These are phyloP conservation scores for Pseudotsuga menziesii DNA, from an alignment of 75 land plant genomes.

Conservation along the genomic window DNA sequence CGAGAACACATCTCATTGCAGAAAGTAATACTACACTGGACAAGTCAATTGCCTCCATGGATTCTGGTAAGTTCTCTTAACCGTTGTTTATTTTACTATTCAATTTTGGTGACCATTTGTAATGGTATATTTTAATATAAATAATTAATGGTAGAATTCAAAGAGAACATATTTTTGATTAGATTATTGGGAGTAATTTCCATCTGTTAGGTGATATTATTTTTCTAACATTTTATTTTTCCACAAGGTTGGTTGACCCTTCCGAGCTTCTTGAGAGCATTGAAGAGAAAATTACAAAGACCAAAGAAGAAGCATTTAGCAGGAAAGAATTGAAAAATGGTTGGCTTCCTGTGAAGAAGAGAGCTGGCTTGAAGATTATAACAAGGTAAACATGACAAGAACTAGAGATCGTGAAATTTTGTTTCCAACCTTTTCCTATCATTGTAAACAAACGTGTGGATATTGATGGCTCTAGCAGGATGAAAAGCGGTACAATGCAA, in stretches of 20 bases:
- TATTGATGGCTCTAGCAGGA: slow-evolving; percentile 35
- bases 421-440: too few species aligned
- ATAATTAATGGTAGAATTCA: neutral
- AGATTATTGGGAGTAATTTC: neutral
- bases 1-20: slow-evolving; percentile 43
- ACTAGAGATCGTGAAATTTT: neutral
- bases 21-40: slow-evolving; percentile 30
- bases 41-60: slow-evolving; percentile 42
- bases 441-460: neutral
- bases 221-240: neutral
- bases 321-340: slow-evolving; percentile 92
- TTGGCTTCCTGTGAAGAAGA: slow-evolving; percentile 82
- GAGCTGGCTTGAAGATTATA: slow-evolving; percentile 88
- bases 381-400: slow-evolving; percentile 39
- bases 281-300: slow-evolving; percentile 54
- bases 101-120: neutral
- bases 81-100: neutral
- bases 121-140: too few species aligned
- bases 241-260: slow-evolving; percentile 64
- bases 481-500: slow-evolving; percentile 80
- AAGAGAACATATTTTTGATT: neutral
- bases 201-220: neutral
- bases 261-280: slow-evolving; percentile 57
- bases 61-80: slow-evolving; percentile 44
- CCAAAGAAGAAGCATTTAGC: slow-evolving; percentile 81